Base-by-base conservation (phyloP, 257 asterid genomes). In the Solanum okadae region DNA sequence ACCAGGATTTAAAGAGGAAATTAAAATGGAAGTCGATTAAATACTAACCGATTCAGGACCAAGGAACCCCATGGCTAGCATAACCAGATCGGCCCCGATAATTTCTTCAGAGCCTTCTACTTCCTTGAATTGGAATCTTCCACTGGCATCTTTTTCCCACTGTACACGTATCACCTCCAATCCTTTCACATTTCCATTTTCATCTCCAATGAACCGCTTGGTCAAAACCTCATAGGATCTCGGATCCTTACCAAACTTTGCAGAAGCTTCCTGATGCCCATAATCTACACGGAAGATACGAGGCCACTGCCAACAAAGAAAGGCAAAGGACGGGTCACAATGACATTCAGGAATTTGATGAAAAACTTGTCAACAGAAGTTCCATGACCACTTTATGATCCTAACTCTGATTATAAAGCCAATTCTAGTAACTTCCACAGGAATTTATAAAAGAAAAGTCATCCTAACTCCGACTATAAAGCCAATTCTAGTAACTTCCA, bases 21-120 rank as follows among this genome's bases (percentile, higher is more conserved):
- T 9, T 5, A 8, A 38, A 40, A 29, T 59, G 27, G 8, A 88
- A 35, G 61, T 56, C 67, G n/a, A 14, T 5, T 29, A 67, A 85
- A 44, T 61, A 92, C 96, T 92, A 88, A 97, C 99, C 95, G 96
- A 91, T 89, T 97, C 99, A 38, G 99, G 99, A 44, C 99, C 99
- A 84, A 97, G 98, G 95, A 97, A 97, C 4, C 99, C 99, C 99
- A 97, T 97, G 42, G 99, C 99, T 42, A 97, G 94, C 79, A 97
- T 86, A 86, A 95, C 99, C 56, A 97, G 84, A 91, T 97, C 99
- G 5, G 98, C 96, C 87, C 91, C 98, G 8, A 97, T 92, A 20
- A 95, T 95, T 95, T 97, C 98, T 90, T 96, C 98, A 1, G 99
- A 94, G 71, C 99, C 99, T 92, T 97, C 98, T 9, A 97, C 93